Base-by-base conservation (phyloP, 371 early-diverging fungal genomes). In the Thermomucor indicae-seudaticae region DNA sequence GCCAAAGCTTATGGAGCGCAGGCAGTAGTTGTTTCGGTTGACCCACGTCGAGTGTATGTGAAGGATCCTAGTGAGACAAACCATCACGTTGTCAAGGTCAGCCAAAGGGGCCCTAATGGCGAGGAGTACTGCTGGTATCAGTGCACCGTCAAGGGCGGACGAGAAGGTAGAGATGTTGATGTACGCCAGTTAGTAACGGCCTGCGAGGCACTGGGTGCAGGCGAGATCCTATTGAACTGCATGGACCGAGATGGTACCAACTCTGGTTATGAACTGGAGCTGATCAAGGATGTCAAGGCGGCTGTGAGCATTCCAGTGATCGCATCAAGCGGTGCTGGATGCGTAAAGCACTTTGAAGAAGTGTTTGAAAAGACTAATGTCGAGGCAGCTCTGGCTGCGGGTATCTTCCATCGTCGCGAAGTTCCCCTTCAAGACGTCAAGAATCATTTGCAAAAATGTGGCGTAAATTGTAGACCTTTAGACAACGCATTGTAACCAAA, bases 161-260 rank as follows among this genome's bases (percentile, higher is more conserved):
- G 98, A 34, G 96, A 96, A 70, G 89, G 83, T 6, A 87, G 96
- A 43, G 96, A 97, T 65, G 44, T 94, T 23, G 98, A 98, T 69
- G 98, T 96, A 14, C 67, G 75, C 44, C 94, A 96, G 65, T 75
- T 98, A 20, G 91, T 92, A 11, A 78, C 80, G 6, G 90, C 95
- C 0, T 92, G 92, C 55, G 89, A 93, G 62, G 82, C 80, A 2
- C 58, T 98, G 49, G 98, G 98, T 20, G 97, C 97, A 0, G 98
- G 98, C 20, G 98, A 98, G 72, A 85, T 98, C 44, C 68, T 97
- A 60, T 78, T 96, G 43, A 95, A 95, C 65, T 93, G 93, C 64
- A 97, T 98, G 89, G 97, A 98, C 70, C 84, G 87, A 62, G 98
- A 98, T 68, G 98, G 98, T 4, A 95, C 95, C 38, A 96, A 96